Conservation (phyloP, 768 basidiomycete genomes). For the Dacryopinax spathularia region DNA sequence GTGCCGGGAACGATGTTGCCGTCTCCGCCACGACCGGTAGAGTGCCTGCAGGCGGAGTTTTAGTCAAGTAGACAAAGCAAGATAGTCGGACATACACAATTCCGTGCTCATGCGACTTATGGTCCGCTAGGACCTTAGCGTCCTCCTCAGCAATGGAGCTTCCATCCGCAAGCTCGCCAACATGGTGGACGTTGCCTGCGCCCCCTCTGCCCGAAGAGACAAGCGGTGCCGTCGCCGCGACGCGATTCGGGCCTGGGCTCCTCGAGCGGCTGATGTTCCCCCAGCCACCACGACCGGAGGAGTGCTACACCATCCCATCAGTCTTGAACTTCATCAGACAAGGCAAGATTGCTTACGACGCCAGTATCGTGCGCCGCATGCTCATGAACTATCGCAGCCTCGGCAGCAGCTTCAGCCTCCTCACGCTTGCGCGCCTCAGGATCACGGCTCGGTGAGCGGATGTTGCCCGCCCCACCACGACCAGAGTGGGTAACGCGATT, state of each 20-base stretch:
- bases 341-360: neutral
- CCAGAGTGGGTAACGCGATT: slow-evolving; percentile 32
- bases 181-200: neutral
- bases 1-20: slow-evolving; percentile 6
- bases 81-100: neutral
- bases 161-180: neutral
- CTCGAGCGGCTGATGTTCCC: slow-evolving; percentile 20
- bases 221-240: no score
- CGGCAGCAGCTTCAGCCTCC: slow-evolving; percentile 15
- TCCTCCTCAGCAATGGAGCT: neutral
- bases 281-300: slow-evolving; percentile 23
- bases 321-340: slow-evolving; percentile 14
- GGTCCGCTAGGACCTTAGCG: neutral
- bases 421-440: slow-evolving; percentile 14
- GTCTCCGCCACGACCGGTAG: neutral
- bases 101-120: neutral
- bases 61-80: neutral
- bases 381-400: slow-evolving; percentile 1
- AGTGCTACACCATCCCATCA: slow-evolving; percentile 18
- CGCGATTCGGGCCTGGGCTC: neutral
- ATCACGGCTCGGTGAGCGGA: slow-evolving; percentile 62
- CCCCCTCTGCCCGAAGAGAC: neutral
- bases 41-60: neutral
- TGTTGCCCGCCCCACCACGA: slow-evolving; percentile 74
- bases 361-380: neutral